Percentiles rank a stretch among this genome's conserved stretches.
These are phyloP conservation scores for Trametes punicea DNA, from an alignment of 768 basidiomycete genomes.

Conservation along the genomic window DNA sequence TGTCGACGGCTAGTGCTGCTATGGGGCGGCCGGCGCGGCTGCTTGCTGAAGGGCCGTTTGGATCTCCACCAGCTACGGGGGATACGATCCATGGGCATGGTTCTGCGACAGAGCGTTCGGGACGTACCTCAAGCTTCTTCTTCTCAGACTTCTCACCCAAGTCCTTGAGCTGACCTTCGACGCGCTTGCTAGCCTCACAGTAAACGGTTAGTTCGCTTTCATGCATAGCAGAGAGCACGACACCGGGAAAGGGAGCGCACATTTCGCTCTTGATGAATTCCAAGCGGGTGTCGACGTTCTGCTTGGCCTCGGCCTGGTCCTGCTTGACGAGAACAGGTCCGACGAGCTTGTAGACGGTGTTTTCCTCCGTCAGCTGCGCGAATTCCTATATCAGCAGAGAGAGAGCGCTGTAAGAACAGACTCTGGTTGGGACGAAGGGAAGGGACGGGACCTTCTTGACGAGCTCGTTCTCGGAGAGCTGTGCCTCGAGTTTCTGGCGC, in stretches of 20 bases:
- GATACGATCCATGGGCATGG: neutral
- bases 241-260: conserved; percentile 47
- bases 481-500: conserved; percentile 84
- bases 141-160: conserved; percentile 71
- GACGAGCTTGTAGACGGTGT: conserved; percentile 85
- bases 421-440: neutral
- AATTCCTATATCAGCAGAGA: conserved; percentile 65
- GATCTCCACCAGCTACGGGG: conserved; percentile 57
- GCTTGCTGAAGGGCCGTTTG: conserved; percentile 53
- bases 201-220: neutral
- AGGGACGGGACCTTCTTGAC: conserved; percentile 70
- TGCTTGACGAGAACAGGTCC: conserved; percentile 90
- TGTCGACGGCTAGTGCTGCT: neutral
- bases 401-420: neutral
- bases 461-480: conserved; percentile 85
- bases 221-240: neutral
- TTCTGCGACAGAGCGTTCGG: neutral
- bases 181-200: conserved; percentile 52
- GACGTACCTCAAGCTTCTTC: conserved; percentile 75
- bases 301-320: conserved; percentile 82
- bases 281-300: conserved; percentile 84
- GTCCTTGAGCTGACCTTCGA: conserved; percentile 81
- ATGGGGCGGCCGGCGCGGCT: conserved; percentile 12
- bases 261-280: conserved; percentile 88
- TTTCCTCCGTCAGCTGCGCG: conserved; percentile 62